Conservation (phyloP, 306 rosid species). For the Medicago ruthenica region DNA sequence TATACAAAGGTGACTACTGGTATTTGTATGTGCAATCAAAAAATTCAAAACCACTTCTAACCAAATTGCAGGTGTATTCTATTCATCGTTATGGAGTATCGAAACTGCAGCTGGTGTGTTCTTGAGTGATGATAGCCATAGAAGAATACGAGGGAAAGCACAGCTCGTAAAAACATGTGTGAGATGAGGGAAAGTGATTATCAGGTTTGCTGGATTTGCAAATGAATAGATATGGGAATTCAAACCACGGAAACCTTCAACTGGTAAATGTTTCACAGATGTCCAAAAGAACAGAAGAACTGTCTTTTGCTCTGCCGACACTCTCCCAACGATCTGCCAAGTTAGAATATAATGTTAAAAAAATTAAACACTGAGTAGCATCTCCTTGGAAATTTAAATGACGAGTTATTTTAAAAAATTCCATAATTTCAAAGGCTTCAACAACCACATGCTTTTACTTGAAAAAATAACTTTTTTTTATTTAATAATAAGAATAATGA, state of each 20-base stretch:
- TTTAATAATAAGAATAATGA: too few species aligned
- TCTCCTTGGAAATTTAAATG: too few species aligned
- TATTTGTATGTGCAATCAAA: slow-evolving; percentile 59
- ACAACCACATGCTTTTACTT: too few species aligned
- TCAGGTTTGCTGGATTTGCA: slow-evolving; percentile 57
- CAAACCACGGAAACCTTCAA: slow-evolving; percentile 84
- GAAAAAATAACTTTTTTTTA: too few species aligned
- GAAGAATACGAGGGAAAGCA: slow-evolving; percentile 81
- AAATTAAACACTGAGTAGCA: slow-evolving; percentile 10
- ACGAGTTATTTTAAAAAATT: too few species aligned
- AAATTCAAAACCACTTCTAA: too few species aligned
- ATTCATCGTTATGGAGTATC: slow-evolving; percentile 40
- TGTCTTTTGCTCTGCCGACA: slow-evolving; percentile 78
- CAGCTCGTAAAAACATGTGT: slow-evolving; percentile 78
- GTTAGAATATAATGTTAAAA: slow-evolving; percentile 33
- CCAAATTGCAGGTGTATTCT: slow-evolving; percentile 45
- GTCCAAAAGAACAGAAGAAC: slow-evolving; percentile 81
- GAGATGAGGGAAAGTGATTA: slow-evolving; percentile 78
- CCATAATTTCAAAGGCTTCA: too few species aligned
- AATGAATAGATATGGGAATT: slow-evolving; percentile 68
- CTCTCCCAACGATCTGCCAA: slow-evolving; percentile 70
- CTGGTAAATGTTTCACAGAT: too few species aligned
- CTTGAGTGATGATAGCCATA: slow-evolving; percentile 68
- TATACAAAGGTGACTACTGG: slow-evolving; percentile 55
- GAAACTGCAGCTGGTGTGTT: slow-evolving; percentile 85